Conservation (phyloP, 2,329 filamentous ascomycete species). For the Madurella fahalii region DNA sequence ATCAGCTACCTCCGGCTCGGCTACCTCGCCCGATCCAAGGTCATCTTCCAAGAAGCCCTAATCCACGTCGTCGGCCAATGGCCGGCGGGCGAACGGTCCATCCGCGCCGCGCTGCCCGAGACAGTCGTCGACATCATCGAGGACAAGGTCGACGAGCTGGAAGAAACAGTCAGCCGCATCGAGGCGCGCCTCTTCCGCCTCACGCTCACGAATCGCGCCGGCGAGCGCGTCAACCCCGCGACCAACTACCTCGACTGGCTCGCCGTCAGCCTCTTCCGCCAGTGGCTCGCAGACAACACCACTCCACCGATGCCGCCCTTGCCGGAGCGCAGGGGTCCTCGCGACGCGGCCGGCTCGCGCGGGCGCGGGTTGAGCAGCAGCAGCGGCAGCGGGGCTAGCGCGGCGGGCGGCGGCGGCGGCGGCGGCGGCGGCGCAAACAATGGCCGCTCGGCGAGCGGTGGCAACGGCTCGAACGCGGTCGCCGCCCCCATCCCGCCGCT, state of each 20-base stretch:
- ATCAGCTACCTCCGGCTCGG: slow-evolving; percentile 87
- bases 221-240: slow-evolving; percentile 75
- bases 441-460: not conserved
- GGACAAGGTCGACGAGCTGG: slow-evolving; percentile 89
- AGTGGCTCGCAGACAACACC: slow-evolving; percentile 90
- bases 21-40: slow-evolving; percentile 76
- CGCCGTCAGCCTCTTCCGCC: slow-evolving; percentile 78
- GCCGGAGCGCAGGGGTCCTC: slow-evolving; percentile 19
- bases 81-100: slow-evolving; percentile 74
- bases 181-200: slow-evolving; percentile 81
- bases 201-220: slow-evolving; percentile 70
- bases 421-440: too few relatives aligned
- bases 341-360: not conserved
- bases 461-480: slow-evolving; percentile 10
- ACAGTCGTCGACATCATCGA: slow-evolving; percentile 84
- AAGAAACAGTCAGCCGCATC: slow-evolving; percentile 73
- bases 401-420: not conserved
- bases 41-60: slow-evolving; percentile 81
- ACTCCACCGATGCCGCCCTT: slow-evolving; percentile 57
- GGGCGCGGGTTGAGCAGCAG: slow-evolving; percentile 19
- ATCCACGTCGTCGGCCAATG: slow-evolving; percentile 94
- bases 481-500: slow-evolving; percentile 37
- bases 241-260: slow-evolving; percentile 89
- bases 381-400: slow-evolving; percentile 21
- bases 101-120: slow-evolving; percentile 69